Base-by-base conservation (phyloP, 345 rosid genomes). In the Mercurialis annua region DNA sequence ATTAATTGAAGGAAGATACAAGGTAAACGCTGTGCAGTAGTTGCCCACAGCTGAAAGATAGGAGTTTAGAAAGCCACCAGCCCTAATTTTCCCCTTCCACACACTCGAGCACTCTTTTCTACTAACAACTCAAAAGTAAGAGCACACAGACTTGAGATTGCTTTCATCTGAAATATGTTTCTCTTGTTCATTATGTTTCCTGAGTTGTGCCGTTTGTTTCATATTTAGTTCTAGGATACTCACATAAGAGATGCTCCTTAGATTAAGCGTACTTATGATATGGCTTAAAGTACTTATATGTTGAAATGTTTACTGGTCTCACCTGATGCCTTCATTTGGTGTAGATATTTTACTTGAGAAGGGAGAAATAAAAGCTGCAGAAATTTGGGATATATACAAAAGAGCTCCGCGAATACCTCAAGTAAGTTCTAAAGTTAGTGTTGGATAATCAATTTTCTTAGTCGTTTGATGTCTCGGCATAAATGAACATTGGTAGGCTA, bases 321-420 rank as follows among this genome's bases (percentile, higher is more conserved):
- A 40, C 68, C 49, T 26, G n/a, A 36, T 76, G 60, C 46, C 59
- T 26, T 66, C 40, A 29, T 27, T 53, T 29, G 62, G 24, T 74
- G 80, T 86, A 92, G 98, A 92, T 82, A 76, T 79, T 72, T 84
- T 90, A 48, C 92, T 93, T 54, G 96, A 87, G 59, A 81, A 81
- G 17, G 94, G 90, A 64, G 83, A 84, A 71, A 88, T 93, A 27
- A 83, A 83, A 74, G 96, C 94, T 20, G 85, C 80, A 30, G 88
- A 93, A 76, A 88, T 90, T 68, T 93, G 96, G 98, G 86, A 82
- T 55, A 79, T 85, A 67, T 93, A 83, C 80, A 86, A 81, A 65
- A 80, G 74, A 63, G 77, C 88, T 48, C 94, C 94, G 59, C 84
- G 79, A 74, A 79, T 90, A 76, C 84, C 88, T 74, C 97, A 90